Conservation (phyloP, 106 monocot species). For the Allium cepa region DNA sequence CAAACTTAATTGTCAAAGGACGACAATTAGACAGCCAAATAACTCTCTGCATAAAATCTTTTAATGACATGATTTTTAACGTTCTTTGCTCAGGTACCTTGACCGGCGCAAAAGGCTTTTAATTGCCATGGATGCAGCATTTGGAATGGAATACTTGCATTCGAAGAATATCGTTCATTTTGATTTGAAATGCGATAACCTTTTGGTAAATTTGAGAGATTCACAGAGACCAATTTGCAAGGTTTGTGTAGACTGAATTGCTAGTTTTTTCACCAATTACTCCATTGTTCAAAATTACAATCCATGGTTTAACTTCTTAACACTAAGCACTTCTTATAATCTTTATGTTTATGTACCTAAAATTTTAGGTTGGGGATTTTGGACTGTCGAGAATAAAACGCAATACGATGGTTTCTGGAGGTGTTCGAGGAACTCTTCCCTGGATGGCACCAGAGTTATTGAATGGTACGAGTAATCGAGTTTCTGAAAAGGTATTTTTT, state of each 20-base stretch:
- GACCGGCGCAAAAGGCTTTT: conserved; percentile 78
- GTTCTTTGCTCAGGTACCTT: conserved; percentile 38
- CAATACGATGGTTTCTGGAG: conserved; percentile 89
- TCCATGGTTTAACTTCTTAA: no score
- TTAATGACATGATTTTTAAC: no score
- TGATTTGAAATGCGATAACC: conserved; percentile 94
- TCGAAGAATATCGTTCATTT: conserved; percentile 95
- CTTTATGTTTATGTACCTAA: no score
- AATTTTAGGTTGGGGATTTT: conserved; percentile 88
- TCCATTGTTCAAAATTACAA: no score
- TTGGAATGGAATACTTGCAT: conserved; percentile 98
- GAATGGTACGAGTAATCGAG: conserved; percentile 1
- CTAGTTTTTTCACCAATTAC: no score
- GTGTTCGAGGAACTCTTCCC: conserved; percentile 80
- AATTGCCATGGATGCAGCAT: conserved; percentile 97
- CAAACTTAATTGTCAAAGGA: no score
- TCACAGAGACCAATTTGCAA: conserved; percentile 93
- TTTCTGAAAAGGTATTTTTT: not conserved
- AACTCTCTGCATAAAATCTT: not conserved
- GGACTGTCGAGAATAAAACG: conserved; percentile 93
- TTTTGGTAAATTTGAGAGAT: conserved; percentile 92
- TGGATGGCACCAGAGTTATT: not conserved
- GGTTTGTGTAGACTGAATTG: conserved; percentile 20
- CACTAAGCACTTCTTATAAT: no score
- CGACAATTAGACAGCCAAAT: no score